These are phyloP conservation scores for bread wheat (Triticum aestivum) DNA, from an alignment of 176 grass and related monocot genomes.

Conservation along the genomic window IWGSC_CS_RefSeq_v2.1 NC_057797.1:28598238-28598737, in stretches of 20 bases:
- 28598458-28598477: not conserved
- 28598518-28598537: not conserved
- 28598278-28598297: slow-evolving; percentile 63
- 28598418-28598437: not conserved
- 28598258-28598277: slow-evolving; percentile 67
- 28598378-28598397: not conserved
- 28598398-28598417: not conserved
- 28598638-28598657: not conserved
- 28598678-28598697: not conserved
- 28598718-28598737: not conserved
- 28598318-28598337: not conserved
- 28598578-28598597: not conserved
- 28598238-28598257: slow-evolving; percentile 75
- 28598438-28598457: not conserved
- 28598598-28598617: not conserved
- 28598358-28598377: not conserved
- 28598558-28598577: not conserved
- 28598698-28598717: not conserved
- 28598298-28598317: slow-evolving; percentile 25
- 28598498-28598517: not conserved
- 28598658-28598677: not conserved
- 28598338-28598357: not conserved
- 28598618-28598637: too few relatives aligned
- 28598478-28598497: not conserved
- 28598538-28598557: not conserved